Conservation (phyloP, 805 yeast species). For the Barnettozyma siamensis region DNA sequence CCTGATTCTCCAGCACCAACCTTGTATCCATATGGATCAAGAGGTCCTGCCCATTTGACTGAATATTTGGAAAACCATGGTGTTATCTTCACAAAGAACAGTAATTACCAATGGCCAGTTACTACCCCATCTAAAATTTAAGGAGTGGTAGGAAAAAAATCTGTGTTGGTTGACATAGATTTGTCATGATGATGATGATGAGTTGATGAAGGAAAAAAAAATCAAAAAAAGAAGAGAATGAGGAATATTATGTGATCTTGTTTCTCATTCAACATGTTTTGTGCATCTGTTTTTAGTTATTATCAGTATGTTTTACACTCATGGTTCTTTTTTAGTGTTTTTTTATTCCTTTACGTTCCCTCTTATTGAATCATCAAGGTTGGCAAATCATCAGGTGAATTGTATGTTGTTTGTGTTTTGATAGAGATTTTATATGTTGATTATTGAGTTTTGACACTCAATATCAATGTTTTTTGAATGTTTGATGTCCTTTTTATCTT, state of each 20-base stretch:
- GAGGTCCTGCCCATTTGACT: conserved; percentile 72
- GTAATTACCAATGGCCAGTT: conserved; percentile 87
- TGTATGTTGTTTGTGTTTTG: no score
- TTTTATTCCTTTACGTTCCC: no score
- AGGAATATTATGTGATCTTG: not conserved
- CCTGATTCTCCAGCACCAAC: conserved; percentile 60
- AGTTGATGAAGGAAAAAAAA: not conserved
- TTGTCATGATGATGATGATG: not conserved
- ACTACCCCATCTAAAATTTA: conserved; percentile 38
- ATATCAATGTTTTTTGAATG: not conserved
- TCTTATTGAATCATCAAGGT: no score
- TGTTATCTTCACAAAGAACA: conserved; percentile 57
- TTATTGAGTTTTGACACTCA: no score
- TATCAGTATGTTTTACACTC: no score
- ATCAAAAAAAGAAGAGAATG: not conserved
- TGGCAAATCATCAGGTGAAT: no score
- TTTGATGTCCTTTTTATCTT: conserved; percentile 1
- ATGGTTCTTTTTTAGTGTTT: not conserved
- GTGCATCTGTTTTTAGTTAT: no score
- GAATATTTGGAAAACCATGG: conserved; percentile 65
- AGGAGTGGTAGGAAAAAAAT: not conserved
- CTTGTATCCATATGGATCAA: conserved; percentile 80
- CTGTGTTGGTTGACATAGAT: no score
- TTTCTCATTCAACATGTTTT: no score
- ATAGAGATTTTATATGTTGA: conserved; percentile 2